Evolutionary conservation across 306 rosid species (phyloP).

Genomic region (Dicorynia guianensis): DNA sequence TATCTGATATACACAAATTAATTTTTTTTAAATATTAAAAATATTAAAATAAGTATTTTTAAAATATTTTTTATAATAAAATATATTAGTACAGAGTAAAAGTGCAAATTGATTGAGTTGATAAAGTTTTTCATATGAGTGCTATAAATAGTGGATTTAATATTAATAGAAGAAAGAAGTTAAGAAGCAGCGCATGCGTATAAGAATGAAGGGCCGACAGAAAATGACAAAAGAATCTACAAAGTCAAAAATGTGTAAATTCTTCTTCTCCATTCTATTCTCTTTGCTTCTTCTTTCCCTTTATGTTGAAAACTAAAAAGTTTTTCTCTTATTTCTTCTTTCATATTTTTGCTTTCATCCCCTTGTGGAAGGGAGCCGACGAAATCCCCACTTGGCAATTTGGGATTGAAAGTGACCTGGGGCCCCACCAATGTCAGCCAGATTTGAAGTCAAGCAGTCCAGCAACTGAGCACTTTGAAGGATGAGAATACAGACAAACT

Average conservation of each 20-base stretch:
- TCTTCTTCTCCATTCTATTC: not conserved
- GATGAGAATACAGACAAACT: too few relatives aligned
- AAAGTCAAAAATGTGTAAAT: conserved; percentile 20
- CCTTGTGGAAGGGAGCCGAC: not conserved
- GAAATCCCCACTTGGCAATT: not conserved
- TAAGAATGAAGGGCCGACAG: conserved; percentile 4
- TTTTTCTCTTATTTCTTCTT: not conserved
- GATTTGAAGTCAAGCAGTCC: conserved; percentile 25
- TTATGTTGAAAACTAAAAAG: not conserved
- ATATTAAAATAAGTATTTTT: too few relatives aligned
- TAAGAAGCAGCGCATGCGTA: too few relatives aligned
- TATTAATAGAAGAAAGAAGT: too few relatives aligned
- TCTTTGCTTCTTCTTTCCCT: conserved; percentile 3
- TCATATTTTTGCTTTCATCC: too few relatives aligned
- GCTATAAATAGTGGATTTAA: too few relatives aligned
- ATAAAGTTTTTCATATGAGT: too few relatives aligned
- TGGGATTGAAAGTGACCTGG: not conserved
- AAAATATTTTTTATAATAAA: too few relatives aligned
- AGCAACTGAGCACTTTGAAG: not conserved
- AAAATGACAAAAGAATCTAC: conserved; percentile 27
- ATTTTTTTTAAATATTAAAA: too few relatives aligned
- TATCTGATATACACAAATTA: too few relatives aligned
- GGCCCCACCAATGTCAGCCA: conserved; percentile 5
- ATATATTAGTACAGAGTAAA: too few relatives aligned
- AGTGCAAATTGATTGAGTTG: not conserved